A percentile compares a stretch with the other conserved stretches of the same genome.
These are phyloP conservation scores for Actinomortierella wolfii DNA, from an alignment of 371 early-diverging fungal species.

Conservation along the genomic window DNA sequence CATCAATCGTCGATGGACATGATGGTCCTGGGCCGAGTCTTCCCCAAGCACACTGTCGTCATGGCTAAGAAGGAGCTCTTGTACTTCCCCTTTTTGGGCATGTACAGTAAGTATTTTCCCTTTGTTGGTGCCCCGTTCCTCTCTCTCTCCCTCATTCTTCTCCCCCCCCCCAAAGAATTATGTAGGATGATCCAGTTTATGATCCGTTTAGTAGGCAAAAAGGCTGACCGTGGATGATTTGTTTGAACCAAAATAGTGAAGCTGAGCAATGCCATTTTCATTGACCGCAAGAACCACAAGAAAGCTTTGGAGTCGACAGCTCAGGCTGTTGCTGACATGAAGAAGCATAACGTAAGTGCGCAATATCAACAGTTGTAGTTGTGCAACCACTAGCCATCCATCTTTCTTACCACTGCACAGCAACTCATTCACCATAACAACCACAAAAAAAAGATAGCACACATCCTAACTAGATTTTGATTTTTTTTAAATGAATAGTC, in stretches of 20 bases:
- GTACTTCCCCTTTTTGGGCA: constrained; percentile 85
- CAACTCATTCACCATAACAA: too few species aligned
- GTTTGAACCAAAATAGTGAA: constrained; percentile 68
- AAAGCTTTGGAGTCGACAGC: constrained; percentile 81
- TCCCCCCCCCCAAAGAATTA: background rate
- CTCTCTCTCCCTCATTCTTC: background rate
- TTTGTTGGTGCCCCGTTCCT: background rate
- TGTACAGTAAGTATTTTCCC: constrained; percentile 73
- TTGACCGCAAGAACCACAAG: constrained; percentile 84
- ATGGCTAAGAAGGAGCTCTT: constrained; percentile 85
- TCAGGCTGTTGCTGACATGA: constrained; percentile 76
- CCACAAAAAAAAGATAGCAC: background rate
- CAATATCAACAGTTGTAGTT: too few species aligned
- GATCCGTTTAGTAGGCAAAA: too few species aligned
- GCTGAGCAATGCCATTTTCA: constrained; percentile 81
- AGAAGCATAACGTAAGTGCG: constrained; percentile 73
- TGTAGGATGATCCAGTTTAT: too few species aligned
- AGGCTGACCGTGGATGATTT: too few species aligned
- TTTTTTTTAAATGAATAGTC: constrained; percentile 47
- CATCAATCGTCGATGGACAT: constrained; percentile 90
- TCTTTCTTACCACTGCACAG: too few species aligned
- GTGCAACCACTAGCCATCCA: too few species aligned
- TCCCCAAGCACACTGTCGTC: constrained; percentile 73
- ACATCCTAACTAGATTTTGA: background rate
- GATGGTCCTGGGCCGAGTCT: constrained; percentile 70